Evolutionary conservation across 305 asterid species (phyloP), one percentile per base, ranked within the genome.

Genomic region (Fraxinus albicans): DNA sequence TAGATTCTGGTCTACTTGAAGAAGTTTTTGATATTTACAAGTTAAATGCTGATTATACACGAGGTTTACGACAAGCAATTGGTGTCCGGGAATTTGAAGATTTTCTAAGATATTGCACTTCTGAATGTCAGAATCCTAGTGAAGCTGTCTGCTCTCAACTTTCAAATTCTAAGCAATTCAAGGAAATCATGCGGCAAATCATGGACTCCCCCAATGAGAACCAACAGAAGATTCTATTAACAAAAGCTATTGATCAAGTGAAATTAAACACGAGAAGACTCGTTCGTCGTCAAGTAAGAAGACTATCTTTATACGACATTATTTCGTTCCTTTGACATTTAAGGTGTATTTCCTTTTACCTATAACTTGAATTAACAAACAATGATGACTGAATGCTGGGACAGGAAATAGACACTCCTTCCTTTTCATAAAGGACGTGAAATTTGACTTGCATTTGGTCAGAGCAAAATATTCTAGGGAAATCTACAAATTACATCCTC

Each of bases 1-100:
- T 95, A 19, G 86, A 90, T 44, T 80, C 91, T 36, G 98, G 98
- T 84, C 89, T 96, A 58, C 92, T 95, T 67, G 84, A 87, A 78
- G 99, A 96, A 90, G 97, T 94, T 81, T 40, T 72, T 83, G 94
- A 90, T 53, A 90, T 96, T 65, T 90, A 90, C 92, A 86, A 85
- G 83, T 77, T 79, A 35, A 85, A 93, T 89, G 95, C 97, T 65
- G 94, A 92, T 89, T 95, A 91, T 84, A 92, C 98, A 38, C 93
- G 92, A 85, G 98, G 98, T 25, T 84, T 96, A 79, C 87, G 91
- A 85, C 99, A 96, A 83, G 98, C 99, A 79, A 96, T 96, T 80
- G 98, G 99, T 77, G 98, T 95, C 25, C 86, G 96, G 21, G 99
- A 96, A 89, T 96, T 93, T 63, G 97, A 89, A 63, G 89, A 89